Evolutionary conservation across 2,329 filamentous ascomycete species (phyloP), one percentile per base, ranked within the genome.

Genomic region (Epichloe elymi): DNA sequence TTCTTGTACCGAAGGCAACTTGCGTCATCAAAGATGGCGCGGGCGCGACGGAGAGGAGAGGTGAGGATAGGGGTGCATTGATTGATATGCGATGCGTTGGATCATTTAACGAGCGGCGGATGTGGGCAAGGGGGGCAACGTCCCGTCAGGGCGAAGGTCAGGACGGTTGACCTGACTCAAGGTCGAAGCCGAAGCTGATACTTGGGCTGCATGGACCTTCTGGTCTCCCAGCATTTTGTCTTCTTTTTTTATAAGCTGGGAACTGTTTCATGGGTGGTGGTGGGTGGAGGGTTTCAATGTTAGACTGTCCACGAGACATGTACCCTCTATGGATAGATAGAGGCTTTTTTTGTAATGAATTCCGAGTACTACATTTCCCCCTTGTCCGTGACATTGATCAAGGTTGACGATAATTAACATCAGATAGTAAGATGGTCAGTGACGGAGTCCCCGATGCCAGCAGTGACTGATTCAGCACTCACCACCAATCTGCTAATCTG

Each of bases 291-390:
- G 5, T 35, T 11, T 38, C 20, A 47, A 50, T 44, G 50, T 46
- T 51, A 51, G 47, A 48, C 40, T 49, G 33, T 53, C 41, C 36
- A 20, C 15, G 41, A 19, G 49, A 30, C 48, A 23, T 17, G 36
- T 44, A 26, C 38, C 36, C 50, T 45, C 41, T 45, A 47, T 51
- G 42, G 50, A 51, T 51, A 49, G 30, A 49, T 23, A 4, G 17
- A 37, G 6, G 38, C 15, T 48, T 17, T 53, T 26, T 11, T 53
- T 49, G 51, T 53, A 36, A 51, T 47, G 39, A 33, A 39, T 46
- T 33, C 42, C 36, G 39, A 23, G 10, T 37, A 33, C 17, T 17
- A 23, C 23, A 8, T 46, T 46, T 44, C 30, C 26, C 8, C 30
- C 30, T 30, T 30, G 10, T 30, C 30, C 30, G 30, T 30, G 30